phyloP scores from a whole-genome alignment of 257 asterid genomes.

The Solanum rostratum region DNA sequence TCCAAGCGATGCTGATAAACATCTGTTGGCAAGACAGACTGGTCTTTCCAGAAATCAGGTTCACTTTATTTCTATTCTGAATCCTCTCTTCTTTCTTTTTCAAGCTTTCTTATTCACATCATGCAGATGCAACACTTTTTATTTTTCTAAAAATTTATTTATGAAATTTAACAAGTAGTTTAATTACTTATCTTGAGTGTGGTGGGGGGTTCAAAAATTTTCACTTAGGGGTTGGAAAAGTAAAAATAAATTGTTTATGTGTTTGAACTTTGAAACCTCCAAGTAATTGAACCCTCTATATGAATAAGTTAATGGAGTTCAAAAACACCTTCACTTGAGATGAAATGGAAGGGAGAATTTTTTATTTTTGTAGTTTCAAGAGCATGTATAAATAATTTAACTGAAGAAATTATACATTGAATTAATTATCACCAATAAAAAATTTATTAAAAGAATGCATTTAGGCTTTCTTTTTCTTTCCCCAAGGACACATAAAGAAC shows the following conservation, averaged over 20 bases:
- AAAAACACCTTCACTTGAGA: no score
- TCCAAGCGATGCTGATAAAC: slow-evolving; percentile 99
- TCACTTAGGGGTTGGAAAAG: no score
- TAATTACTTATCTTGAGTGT: neutral
- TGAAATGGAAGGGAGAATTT: neutral
- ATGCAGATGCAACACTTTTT: neutral
- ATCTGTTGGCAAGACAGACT: slow-evolving; percentile 96
- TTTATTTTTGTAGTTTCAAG: neutral
- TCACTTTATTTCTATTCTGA: neutral
- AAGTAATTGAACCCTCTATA: no score
- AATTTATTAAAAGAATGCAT: no score
- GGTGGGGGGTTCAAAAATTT: no score
- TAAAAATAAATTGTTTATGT: no score
- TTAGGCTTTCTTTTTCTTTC: neutral
- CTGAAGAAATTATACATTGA: neutral
- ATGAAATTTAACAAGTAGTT: neutral
- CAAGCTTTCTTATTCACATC: neutral
- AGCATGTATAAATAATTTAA: neutral
- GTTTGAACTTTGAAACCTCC: no score
- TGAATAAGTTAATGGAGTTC: no score
- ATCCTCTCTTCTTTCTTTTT: neutral
- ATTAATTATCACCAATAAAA: neutral
- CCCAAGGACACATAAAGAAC: neutral
- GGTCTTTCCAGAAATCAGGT: slow-evolving; percentile 98
- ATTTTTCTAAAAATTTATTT: slow-evolving; percentile 4